These are phyloP conservation scores for Pythium volutum DNA, from an alignment of 352 stramenopile species.

Conservation along the genomic window DNA sequence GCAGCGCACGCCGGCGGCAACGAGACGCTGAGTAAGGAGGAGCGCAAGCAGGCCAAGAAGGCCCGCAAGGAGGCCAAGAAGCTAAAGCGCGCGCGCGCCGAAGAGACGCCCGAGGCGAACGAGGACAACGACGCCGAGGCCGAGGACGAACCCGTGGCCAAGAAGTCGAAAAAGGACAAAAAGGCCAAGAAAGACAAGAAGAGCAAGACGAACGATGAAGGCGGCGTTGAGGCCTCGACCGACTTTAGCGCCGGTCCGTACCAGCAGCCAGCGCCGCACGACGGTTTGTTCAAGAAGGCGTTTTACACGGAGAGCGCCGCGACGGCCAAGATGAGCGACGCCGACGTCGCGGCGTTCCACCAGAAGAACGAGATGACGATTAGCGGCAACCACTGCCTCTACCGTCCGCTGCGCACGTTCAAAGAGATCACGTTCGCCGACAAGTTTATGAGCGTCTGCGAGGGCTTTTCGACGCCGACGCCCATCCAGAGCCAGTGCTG, in stretches of 20 bases:
- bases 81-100: slow-evolving; percentile 27
- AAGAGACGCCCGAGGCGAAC: slow-evolving; percentile 6
- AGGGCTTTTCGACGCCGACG: slow-evolving; percentile 91
- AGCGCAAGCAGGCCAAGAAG: slow-evolving; percentile 34
- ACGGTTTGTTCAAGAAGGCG: slow-evolving; percentile 79
- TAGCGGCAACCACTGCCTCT: slow-evolving; percentile 84
- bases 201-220: slow-evolving; percentile 18
- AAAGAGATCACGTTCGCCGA: slow-evolving; percentile 68
- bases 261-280: slow-evolving; percentile 58
- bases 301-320: slow-evolving; percentile 81
- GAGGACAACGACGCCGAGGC: slow-evolving; percentile 7
- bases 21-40: slow-evolving; percentile 33
- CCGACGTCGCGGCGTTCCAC: slow-evolving; percentile 85
- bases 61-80: slow-evolving; percentile 44
- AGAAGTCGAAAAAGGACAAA: slow-evolving; percentile 32
- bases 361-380: slow-evolving; percentile 82
- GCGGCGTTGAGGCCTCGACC: slow-evolving; percentile 20
- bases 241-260: slow-evolving; percentile 74
- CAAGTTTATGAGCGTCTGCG: slow-evolving; percentile 86
- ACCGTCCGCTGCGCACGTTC: slow-evolving; percentile 78
- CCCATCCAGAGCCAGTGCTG: slow-evolving; percentile 98
- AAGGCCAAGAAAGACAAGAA: slow-evolving; percentile 50
- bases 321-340: slow-evolving; percentile 72
- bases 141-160: slow-evolving; percentile 1
- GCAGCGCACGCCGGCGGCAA: slow-evolving; percentile 25